A percentile compares a stretch with the other conserved stretches of the same genome.
Evolutionary conservation across 83 land plant species (phyloP).

Genomic region (Diphasiastrum complanatum): DNA sequence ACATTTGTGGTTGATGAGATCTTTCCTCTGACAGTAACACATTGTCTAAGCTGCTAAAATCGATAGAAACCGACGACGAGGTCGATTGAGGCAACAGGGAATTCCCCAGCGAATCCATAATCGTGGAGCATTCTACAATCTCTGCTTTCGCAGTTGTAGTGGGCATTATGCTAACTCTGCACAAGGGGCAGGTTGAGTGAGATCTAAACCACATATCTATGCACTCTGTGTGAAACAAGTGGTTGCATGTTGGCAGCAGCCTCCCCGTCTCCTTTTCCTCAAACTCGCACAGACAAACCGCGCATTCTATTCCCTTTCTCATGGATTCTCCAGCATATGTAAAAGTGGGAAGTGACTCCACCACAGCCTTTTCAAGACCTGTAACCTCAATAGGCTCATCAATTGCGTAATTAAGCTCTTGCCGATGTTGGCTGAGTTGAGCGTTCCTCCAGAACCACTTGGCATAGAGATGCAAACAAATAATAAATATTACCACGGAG

Average conservation of each 20-base stretch:
- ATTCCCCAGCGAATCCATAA: too few relatives aligned
- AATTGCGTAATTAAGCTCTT: background rate
- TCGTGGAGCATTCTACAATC: too few relatives aligned
- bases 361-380: background rate
- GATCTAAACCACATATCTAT: conserved; percentile 17
- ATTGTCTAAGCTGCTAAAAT: too few relatives aligned
- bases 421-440: background rate
- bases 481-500: background rate
- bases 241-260: conserved; percentile 17
- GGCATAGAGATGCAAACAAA: background rate
- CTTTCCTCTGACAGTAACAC: too few relatives aligned
- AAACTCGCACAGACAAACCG: conserved; percentile 17
- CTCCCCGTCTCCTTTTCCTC: conserved; percentile 8
- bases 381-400: background rate
- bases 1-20: too few relatives aligned
- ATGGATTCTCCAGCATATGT: background rate
- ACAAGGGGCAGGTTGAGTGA: conserved; percentile 20
- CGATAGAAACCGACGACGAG: too few relatives aligned
- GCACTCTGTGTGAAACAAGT: conserved; percentile 18
- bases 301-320: background rate
- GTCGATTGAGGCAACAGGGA: too few relatives aligned
- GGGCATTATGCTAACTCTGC: conserved; percentile 1
- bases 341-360: background rate
- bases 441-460: background rate
- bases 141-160: too few relatives aligned